phyloP scores from a whole-genome alignment of 805 yeast genomes.

The Monosporozyma siamensis region DNA sequence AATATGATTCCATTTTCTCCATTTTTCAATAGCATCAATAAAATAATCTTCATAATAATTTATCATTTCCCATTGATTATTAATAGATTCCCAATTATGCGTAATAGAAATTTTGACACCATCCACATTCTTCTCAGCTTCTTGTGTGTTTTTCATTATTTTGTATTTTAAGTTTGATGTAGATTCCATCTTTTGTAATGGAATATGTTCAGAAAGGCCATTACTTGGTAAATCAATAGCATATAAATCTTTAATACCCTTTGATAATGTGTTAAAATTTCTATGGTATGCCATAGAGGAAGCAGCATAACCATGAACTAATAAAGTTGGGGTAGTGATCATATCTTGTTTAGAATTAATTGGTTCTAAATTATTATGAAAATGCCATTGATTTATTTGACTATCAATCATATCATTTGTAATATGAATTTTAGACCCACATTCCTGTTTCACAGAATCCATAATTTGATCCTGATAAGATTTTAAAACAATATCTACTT shows the following conservation, averaged over 20 bases:
- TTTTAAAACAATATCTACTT: constrained; percentile 9
- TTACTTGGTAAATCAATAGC: constrained; percentile 66
- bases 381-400: constrained; percentile 28
- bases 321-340: constrained; percentile 34
- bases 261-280: constrained; percentile 48
- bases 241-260: constrained; percentile 46
- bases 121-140: not conserved
- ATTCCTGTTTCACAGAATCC: constrained; percentile 7
- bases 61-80: constrained; percentile 9
- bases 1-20: constrained; percentile 46
- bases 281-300: constrained; percentile 74
- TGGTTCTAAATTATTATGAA: constrained; percentile 18
- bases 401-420: constrained; percentile 15
- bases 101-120: not conserved
- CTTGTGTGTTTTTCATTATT: not conserved
- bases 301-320: constrained; percentile 92
- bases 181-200: constrained; percentile 15
- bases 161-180: not conserved
- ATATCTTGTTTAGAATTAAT: constrained; percentile 2
- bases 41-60: constrained; percentile 46
- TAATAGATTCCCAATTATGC: not conserved
- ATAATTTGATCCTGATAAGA: constrained; percentile 19
- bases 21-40: constrained; percentile 48
- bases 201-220: constrained; percentile 52
- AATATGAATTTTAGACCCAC: constrained; percentile 7